Evolutionary conservation across 2,329 filamentous ascomycete species (phyloP), one percentile per base, ranked within the genome.

Genomic region (Colletotrichum truncatum): DNA sequence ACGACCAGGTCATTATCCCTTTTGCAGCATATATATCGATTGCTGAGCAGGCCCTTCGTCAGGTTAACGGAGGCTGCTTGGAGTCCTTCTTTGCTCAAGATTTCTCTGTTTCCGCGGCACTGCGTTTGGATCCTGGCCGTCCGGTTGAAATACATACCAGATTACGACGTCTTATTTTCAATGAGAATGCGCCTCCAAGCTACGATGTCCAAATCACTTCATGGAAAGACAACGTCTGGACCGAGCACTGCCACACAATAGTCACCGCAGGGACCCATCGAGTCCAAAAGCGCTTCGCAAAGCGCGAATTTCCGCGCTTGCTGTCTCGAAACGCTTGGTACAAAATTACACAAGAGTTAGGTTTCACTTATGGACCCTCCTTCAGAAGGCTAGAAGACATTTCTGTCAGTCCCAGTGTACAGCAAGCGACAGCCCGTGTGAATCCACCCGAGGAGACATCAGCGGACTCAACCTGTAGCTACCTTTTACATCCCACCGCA

Each of bases 401-500:
- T 16, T 56, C 67, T 1, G 56, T 52, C 18, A 54, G 62, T 2
- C 67, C 71, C 23, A 62, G 56, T 0, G 54, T 68, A 51, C 66
- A 70, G 6, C 5, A 68, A 3, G 71, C 73, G 2, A 67, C 70
- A 7, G 74, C 70, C 2, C 59, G 43, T 3, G 23, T 68, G 11
- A 23, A 34, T 26, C 52, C 52, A 3, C 23, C 16, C 8, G 52
- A 56, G 4, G 32, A 38, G 11, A 48, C 43, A 6, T 48, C 25
- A 16, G 16, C 23, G 16, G 0, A 82, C 77, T 58, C 76, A 16
- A 49, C 48, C 18, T 34, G 6, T 9, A 16, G 34, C n/a, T 60
- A 80, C 46, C 70, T 74, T n/a, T 67, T 82, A 16, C 80, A 82
- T 55, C 80, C 80, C 0, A 72, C 73, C 3, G 76, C 75, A 52